Evolutionary conservation across 441 rosid genomes (phyloP).

Genomic region (Gossypium laxum): DNA sequence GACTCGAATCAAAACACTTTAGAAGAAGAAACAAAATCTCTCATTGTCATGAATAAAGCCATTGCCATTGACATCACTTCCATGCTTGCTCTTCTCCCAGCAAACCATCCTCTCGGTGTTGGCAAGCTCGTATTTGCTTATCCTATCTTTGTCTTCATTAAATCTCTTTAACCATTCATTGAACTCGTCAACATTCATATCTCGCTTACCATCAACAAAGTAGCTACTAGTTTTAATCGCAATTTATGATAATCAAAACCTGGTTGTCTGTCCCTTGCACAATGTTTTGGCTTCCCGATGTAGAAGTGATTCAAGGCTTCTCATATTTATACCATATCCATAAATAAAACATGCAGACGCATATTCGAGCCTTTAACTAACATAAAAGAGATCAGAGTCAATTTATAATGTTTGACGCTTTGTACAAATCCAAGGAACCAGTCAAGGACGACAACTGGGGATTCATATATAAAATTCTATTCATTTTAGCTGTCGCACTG

Average conservation of each 20-base stretch:
- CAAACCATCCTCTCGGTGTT: constrained; percentile 30
- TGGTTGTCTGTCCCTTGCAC: not conserved
- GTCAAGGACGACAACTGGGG: not conserved
- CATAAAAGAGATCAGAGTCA: not conserved
- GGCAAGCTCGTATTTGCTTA: constrained; percentile 30
- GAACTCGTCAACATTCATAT: constrained; percentile 2
- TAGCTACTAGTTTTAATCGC: not conserved
- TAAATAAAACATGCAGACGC: constrained; percentile 2
- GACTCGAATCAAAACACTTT: not conserved
- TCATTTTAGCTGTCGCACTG: not conserved
- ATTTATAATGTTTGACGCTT: not conserved
- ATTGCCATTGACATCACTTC: constrained; percentile 20
- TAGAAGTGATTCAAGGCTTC: not conserved
- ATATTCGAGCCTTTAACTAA: not conserved
- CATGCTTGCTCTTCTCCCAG: constrained; percentile 23
- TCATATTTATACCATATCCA: not conserved
- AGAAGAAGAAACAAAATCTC: constrained; percentile 3
- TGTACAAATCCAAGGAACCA: constrained; percentile 6
- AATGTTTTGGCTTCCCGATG: not conserved
- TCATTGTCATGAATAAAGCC: constrained; percentile 33
- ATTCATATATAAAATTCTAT: not conserved
- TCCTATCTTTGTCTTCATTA: constrained; percentile 22
- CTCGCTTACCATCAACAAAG: constrained; percentile 2
- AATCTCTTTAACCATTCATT: not conserved
- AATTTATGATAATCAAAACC: not conserved